Base-by-base conservation (phyloP, 441 rosid genomes). In the Metrosideros polymorpha region DNA sequence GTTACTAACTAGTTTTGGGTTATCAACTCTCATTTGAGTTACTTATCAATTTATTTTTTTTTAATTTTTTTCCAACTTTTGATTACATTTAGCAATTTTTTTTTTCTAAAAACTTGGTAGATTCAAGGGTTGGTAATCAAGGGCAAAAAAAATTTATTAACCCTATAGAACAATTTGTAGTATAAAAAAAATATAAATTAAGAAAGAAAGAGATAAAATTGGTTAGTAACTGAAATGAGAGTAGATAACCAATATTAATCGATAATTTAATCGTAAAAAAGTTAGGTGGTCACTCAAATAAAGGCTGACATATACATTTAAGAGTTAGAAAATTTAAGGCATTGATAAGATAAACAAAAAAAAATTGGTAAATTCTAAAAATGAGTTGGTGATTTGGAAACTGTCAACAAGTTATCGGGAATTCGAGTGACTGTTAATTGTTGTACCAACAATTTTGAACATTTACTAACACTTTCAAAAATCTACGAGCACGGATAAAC, bases 201-300 rank as follows among this genome's bases (percentile, higher is more conserved):
- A 15, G 27, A 55, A 56, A 47, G 50, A 56, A 56, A 12, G 3
- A 5, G n/a, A 27, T 27, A 56, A 56, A 56, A 5, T 56, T 56
- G 30, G 7, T 56, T 12, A 27, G 30, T 27, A 56, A 56, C 3
- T 56, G 13, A 55, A 56, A 12, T 56, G 17, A 56, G 30, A 27
- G 0, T 56, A 12, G 30, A 56, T 0, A 27, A 56, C 3, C 30
- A 56, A 56, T 27, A 56, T 3, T 56, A 56, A 17, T 12, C 2
- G 0, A 0, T 0, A 56, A 27, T 5, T 27, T 56, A 27, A 12
- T 56, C 0, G 30, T 15, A 56, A 56, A 0, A 56, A 56, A 27
- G 3, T 29, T 12, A 12, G 13, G 0, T 56, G 12, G 61, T 27
- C 61, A 56, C 12, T 56, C 61, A 56, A 56, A 27, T 0, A 56